Base-by-base conservation (phyloP, 2,329 filamentous ascomycete species). In the Hawksworthiomyces lignivorus region DNA sequence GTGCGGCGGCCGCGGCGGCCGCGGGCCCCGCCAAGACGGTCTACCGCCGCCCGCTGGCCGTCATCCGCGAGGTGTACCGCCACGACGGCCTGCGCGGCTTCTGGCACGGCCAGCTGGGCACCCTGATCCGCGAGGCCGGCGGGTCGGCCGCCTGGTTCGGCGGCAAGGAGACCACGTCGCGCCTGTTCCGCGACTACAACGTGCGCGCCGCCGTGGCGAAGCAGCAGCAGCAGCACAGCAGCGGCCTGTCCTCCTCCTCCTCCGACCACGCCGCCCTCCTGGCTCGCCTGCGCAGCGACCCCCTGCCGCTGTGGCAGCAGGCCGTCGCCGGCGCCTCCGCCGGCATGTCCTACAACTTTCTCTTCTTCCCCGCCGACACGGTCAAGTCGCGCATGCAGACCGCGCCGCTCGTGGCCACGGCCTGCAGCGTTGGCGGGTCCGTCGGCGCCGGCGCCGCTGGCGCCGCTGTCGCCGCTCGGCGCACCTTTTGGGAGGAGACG, bases 321-420 rank as follows among this genome's bases (percentile, higher is more conserved):
- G 87, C 94, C 56, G 59, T 87, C 17, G 86, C 89, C 2, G 90
- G 90, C 31, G 90, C 90, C 3, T 78, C 81, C 7, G 92, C 90
- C 4, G 92, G 92, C 40, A 85, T 96, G 67, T 82, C 80, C 27
- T 98, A 98, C 67, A 98, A 98, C 61, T 97, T 97, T 59, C 67
- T 94, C 18, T 96, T 97, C 70, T 98, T 92, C 60, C 92, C 92
- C 0, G 92, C 92, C 37, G 92, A 98, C 60, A 98, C 92, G 1
- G 84, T 98, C 68, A 98, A 98, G 67, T 94, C 86, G 15, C 80
- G 90, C 36, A 95, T 98, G 82, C 92, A 98, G 65, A 98, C 92
- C 0, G 75, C 84, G 40, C 82, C 88, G 5, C 69, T 87, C 32
- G 75, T 73, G 24, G 20, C 8, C 17, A 9, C 14, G 26, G 19